Evolutionary conservation across 2,329 filamentous ascomycete species (phyloP), one percentile per base, ranked within the genome.

Genomic region (Cordyceps militaris): DNA sequence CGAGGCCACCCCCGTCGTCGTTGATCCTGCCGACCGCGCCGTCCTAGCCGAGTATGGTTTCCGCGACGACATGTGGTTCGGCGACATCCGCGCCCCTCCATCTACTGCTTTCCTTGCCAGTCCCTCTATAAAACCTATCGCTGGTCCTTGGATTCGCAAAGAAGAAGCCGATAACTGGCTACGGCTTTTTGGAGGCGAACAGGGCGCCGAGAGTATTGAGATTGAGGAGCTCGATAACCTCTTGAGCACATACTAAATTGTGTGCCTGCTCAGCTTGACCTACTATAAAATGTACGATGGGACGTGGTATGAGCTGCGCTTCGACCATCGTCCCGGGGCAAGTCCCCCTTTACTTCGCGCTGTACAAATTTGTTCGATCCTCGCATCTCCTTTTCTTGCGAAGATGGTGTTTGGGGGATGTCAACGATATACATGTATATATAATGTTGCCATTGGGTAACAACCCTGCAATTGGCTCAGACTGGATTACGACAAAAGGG

Each of bases 151-250:
- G 42, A 55, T 62, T 50, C 67, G 70, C 52, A 74, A 73, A 63
- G 72, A 73, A 16, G 72, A 74, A 16, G 71, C 66, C 23, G 71
- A 74, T 48, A 69, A 63, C 62, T 75, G 75, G 62, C 63, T 77
- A 58, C 76, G 73, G 60, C 63, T 76, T 24, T 67, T 72, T 50
- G 72, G 84, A 64, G 82, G 83, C 74, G 87, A 88, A 67, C 80
- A 80, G 69, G 91, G 86, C 69, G 91, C 92, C 1, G 94, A 97
- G 75, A 88, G 85, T 63, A 87, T 97, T 64, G 91, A 95, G 70
- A 83, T 97, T 50, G 91, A 96, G 48, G 94, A 99, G 77, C 84
- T 97, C 24, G 93, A 97, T 68, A 85, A 88, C 65, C 82, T 97
- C 70, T 83, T 97, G 66, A 86, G 89, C 68, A 86, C 83, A 64